Conservation (phyloP, 176 grass and related monocot species). For the Cenchrus purpureus region DNA sequence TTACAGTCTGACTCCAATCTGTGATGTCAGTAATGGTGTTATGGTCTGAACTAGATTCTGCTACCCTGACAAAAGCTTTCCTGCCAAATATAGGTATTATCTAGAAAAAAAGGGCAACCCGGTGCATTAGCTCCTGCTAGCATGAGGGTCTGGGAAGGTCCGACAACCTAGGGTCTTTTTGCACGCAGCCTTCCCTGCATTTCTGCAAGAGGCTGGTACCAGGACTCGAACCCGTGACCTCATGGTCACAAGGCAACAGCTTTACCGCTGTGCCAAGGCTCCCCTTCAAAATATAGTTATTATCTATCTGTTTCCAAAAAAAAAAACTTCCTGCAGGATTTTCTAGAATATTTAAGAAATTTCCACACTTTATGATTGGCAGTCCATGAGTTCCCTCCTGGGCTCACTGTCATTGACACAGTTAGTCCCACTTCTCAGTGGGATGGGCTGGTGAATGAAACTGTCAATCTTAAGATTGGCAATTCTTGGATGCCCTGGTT, state of each 20-base stretch:
- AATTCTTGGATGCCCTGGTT: background rate
- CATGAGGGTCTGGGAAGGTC: no score
- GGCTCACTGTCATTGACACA: background rate
- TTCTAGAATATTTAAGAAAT: slow-evolving; percentile 7
- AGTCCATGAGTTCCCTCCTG: background rate
- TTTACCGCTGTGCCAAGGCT: no score
- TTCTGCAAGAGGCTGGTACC: no score
- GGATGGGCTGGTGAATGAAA: background rate
- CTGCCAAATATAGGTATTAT: background rate
- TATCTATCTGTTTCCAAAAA: background rate
- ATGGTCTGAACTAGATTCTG: background rate
- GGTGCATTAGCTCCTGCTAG: no score
- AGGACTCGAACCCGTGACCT: no score
- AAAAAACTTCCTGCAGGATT: background rate
- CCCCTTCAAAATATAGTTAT: background rate
- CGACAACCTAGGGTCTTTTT: no score
- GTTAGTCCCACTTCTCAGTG: background rate
- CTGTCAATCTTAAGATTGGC: background rate
- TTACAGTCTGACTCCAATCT: background rate
- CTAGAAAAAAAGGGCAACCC: no score
- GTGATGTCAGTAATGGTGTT: background rate
- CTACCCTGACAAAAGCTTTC: slow-evolving; percentile 14
- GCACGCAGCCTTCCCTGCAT: no score
- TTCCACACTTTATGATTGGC: background rate
- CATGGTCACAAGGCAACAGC: no score